A percentile compares a stretch with the other conserved stretches of the same genome.
Evolutionary conservation across 352 stramenopile genomes (phyloP).

Genomic region (Thraustochytrium sp.): DNA sequence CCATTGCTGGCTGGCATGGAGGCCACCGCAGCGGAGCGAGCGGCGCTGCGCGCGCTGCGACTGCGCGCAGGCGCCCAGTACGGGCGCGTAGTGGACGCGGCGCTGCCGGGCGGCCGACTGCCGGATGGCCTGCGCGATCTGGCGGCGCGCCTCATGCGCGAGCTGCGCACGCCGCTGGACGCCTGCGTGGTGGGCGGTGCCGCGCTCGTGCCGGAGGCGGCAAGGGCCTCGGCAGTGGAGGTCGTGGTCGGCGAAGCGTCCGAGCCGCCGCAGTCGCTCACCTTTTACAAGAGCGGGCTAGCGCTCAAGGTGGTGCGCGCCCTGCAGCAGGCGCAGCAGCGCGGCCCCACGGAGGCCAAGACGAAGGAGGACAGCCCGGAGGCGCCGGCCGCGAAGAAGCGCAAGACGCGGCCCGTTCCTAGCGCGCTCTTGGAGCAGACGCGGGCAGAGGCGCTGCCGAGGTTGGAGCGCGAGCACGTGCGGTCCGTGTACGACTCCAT

Average conservation of each 20-base stretch:
- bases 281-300: background rate
- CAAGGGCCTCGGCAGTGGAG: background rate
- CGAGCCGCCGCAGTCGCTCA: background rate
- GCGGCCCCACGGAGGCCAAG: background rate
- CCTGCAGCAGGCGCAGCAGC: background rate
- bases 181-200: background rate
- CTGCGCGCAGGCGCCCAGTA: background rate
- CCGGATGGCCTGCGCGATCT: background rate
- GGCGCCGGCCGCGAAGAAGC: background rate
- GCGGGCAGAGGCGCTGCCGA: background rate
- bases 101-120: background rate
- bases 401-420: background rate
- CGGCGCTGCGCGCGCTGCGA: background rate
- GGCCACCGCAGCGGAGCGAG: too few relatives aligned
- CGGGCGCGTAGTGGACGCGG: background rate
- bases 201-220: background rate
- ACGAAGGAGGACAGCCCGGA: background rate
- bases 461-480: constrained; percentile 55
- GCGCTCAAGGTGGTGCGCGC: background rate
- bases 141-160: background rate
- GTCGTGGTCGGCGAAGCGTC: background rate
- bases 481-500: constrained; percentile 72
- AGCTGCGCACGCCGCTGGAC: background rate
- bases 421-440: background rate
- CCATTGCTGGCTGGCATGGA: too few relatives aligned